Percentiles rank a stretch among this genome's conserved stretches.
phyloP scores from a whole-genome alignment of 371 early-diverging fungal species.

The Mortierella sp. region DNA sequence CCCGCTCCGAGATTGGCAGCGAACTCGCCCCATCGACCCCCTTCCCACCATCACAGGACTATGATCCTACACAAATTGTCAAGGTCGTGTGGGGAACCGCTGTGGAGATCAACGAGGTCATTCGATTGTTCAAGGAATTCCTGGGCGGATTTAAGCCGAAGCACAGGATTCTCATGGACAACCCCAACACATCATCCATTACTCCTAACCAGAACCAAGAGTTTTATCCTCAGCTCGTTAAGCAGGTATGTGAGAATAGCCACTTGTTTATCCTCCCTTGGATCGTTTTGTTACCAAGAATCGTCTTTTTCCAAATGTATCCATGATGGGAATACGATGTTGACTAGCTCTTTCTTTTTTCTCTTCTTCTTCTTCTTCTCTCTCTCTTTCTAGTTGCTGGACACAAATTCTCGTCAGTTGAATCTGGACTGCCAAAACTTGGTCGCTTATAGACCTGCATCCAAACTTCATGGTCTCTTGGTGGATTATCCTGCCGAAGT shows the following conservation, averaged over 20 bases:
- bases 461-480: slow-evolving; percentile 86
- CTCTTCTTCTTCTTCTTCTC: background rate
- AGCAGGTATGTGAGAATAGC: slow-evolving; percentile 54
- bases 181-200: slow-evolving; percentile 48
- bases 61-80: slow-evolving; percentile 38
- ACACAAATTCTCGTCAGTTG: slow-evolving; percentile 67
- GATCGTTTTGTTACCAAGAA: no score
- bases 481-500: slow-evolving; percentile 98
- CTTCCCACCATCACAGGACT: slow-evolving; percentile 37
- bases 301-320: no score
- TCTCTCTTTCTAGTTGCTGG: slow-evolving; percentile 60
- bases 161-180: slow-evolving; percentile 62
- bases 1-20: slow-evolving; percentile 22
- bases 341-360: background rate
- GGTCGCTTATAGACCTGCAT: slow-evolving; percentile 68
- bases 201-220: slow-evolving; percentile 65
- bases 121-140: slow-evolving; percentile 91
- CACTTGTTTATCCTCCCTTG: background rate
- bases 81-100: slow-evolving; percentile 98
- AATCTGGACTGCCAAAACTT: slow-evolving; percentile 94
- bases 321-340: no score
- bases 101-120: slow-evolving; percentile 93
- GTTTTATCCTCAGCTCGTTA: slow-evolving; percentile 77
- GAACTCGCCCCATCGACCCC: slow-evolving; percentile 30
- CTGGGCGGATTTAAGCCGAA: slow-evolving; percentile 79